A percentile compares a stretch with the other conserved stretches of the same genome.
phyloP scores from a whole-genome alignment of 2,329 filamentous ascomycete genomes.

The Alternaria brassicicola region DNA sequence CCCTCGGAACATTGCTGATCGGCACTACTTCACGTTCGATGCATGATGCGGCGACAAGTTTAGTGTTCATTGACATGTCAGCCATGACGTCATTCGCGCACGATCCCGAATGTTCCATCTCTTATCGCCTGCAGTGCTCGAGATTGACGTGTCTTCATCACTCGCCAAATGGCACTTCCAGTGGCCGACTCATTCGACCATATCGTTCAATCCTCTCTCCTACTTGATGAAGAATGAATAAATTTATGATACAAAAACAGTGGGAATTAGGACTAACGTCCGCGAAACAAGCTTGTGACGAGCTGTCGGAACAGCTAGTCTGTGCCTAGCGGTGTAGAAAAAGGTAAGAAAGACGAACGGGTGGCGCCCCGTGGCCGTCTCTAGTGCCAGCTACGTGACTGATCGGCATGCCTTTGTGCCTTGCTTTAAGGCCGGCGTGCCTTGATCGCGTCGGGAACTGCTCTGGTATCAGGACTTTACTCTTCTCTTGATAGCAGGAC shows the following conservation, averaged over 20 bases:
- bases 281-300: constrained; percentile 8
- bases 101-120: neutral
- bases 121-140: neutral
- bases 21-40: neutral
- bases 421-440: constrained; percentile 13
- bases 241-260: neutral
- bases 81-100: constrained; percentile 9
- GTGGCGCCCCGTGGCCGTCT: neutral
- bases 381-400: constrained; percentile 1
- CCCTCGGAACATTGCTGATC: neutral
- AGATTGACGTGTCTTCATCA: neutral
- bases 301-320: constrained; percentile 2
- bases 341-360: constrained; percentile 11
- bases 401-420: constrained; percentile 15
- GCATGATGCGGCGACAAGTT: neutral
- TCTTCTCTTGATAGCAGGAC: constrained; percentile 3
- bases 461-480: neutral
- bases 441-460: neutral
- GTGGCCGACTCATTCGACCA: neutral
- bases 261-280: neutral
- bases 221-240: neutral
- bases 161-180: neutral
- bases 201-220: neutral
- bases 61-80: neutral
- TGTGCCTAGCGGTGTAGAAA: constrained; percentile 14